Conservation (phyloP, 1,284 basidiomycete species). For the Boletus mariae region DNA sequence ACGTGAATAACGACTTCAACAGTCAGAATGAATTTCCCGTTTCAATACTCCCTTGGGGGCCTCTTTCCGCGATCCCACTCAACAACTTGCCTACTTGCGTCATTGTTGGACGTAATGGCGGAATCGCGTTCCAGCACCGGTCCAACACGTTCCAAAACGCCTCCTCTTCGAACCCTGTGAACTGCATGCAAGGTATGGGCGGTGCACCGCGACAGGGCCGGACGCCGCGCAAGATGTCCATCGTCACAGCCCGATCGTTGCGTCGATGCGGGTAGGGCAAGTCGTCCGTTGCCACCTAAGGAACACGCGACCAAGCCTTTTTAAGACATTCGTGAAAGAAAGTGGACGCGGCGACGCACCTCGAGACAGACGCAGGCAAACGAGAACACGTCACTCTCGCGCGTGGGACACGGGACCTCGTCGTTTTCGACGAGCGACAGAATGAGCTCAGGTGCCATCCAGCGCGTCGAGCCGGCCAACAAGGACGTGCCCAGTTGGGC, state of each 20-base stretch:
- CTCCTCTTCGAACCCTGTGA: slow-evolving; percentile 7
- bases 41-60: not conserved
- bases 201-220: slow-evolving; percentile 38
- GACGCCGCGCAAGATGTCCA: slow-evolving; percentile 50
- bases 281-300: slow-evolving; percentile 46
- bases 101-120: slow-evolving; percentile 30
- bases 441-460: slow-evolving; percentile 54
- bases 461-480: slow-evolving; percentile 47
- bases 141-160: slow-evolving; percentile 41
- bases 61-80: slow-evolving; percentile 1
- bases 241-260: slow-evolving; percentile 52
- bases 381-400: slow-evolving; percentile 52
- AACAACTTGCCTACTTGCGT: slow-evolving; percentile 21
- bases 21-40: too few relatives aligned
- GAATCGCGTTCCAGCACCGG: slow-evolving; percentile 40
- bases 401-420: slow-evolving; percentile 39
- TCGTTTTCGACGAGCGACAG: slow-evolving; percentile 47
- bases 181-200: slow-evolving; percentile 9
- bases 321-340: not conserved
- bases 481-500: slow-evolving; percentile 42
- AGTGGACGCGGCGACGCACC: slow-evolving; percentile 31
- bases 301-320: not conserved
- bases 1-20: too few relatives aligned
- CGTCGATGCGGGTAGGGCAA: slow-evolving; percentile 49
- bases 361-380: slow-evolving; percentile 57